These are phyloP conservation scores for Wickerhamiella allomyrinae DNA, from an alignment of 805 yeast genomes.

Conservation along the genomic window DNA sequence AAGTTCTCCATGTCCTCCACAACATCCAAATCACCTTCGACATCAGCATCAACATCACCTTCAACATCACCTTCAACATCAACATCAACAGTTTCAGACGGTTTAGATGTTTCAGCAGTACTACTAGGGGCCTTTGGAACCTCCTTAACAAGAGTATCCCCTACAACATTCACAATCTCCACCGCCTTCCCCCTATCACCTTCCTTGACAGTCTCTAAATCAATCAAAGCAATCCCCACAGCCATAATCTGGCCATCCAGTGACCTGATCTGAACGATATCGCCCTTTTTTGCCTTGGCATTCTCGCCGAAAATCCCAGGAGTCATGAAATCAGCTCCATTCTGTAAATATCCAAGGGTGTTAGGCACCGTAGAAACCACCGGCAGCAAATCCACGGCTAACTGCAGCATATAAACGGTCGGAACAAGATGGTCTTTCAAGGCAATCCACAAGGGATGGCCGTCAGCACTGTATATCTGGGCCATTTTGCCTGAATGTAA, in stretches of 20 bases:
- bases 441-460: slow-evolving; percentile 64
- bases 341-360: slow-evolving; percentile 53
- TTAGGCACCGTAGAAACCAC: slow-evolving; percentile 53
- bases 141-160: slow-evolving; percentile 47
- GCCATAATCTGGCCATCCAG: slow-evolving; percentile 25
- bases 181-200: slow-evolving; percentile 73
- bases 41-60: slow-evolving; percentile 5
- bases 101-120: slow-evolving; percentile 4
- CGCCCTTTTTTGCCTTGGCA: slow-evolving; percentile 37
- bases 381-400: slow-evolving; percentile 51
- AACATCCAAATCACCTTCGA: not conserved
- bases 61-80: slow-evolving; percentile 9
- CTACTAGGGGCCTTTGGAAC: slow-evolving; percentile 28
- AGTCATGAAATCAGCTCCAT: slow-evolving; percentile 52
- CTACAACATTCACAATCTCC: slow-evolving; percentile 46
- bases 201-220: slow-evolving; percentile 31
- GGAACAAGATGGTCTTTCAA: slow-evolving; percentile 35
- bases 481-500: slow-evolving; percentile 40
- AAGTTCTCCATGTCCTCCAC: slow-evolving; percentile 2
- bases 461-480: slow-evolving; percentile 44
- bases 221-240: slow-evolving; percentile 22
- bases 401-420: slow-evolving; percentile 56
- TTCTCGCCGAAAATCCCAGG: slow-evolving; percentile 40
- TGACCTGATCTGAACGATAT: slow-evolving; percentile 59
- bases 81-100: slow-evolving; percentile 7